These are phyloP conservation scores for Naematelia aurantialba DNA, from an alignment of 768 basidiomycete genomes.

Conservation along the genomic window DNA sequence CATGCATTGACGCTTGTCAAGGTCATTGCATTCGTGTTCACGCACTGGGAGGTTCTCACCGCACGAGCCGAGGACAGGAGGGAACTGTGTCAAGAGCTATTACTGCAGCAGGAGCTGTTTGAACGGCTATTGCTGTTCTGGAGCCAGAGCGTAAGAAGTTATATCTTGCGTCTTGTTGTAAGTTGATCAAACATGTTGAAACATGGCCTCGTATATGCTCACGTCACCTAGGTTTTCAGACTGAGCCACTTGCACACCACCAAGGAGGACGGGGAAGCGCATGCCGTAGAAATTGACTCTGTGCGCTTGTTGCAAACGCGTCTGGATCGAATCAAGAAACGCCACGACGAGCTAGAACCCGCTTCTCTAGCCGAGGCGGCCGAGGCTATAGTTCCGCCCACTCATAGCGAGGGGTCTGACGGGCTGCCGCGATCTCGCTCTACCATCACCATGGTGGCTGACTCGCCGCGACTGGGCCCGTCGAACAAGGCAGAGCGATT, in stretches of 20 bases:
- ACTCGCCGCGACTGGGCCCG: conserved; percentile 23
- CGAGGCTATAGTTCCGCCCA: conserved; percentile 11
- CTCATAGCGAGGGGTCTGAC: conserved; percentile 14
- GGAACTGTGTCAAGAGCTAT: conserved; percentile 49
- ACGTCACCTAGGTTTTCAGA: conserved; percentile 46
- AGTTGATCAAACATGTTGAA: conserved; percentile 19
- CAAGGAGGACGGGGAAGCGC: conserved; percentile 32
- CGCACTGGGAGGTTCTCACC: conserved; percentile 52
- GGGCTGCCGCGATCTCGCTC: conserved; percentile 36
- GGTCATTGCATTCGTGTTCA: conserved; percentile 52
- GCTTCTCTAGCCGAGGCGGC: conserved; percentile 4
- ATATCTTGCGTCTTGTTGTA: conserved; percentile 51
- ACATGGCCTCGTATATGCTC: conserved; percentile 4
- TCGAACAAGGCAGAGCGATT: conserved; percentile 42
- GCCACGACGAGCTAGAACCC: conserved; percentile 54
- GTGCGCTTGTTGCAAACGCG: conserved; percentile 51
- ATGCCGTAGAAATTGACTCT: conserved; percentile 47
- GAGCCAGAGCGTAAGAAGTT: conserved; percentile 48
- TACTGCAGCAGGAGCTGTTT: conserved; percentile 52
- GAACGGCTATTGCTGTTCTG: conserved; percentile 52
- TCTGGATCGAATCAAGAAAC: conserved; percentile 51
- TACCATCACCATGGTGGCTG: conserved; percentile 49
- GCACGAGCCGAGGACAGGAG: conserved; percentile 46
- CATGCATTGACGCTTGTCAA: conserved; percentile 53
- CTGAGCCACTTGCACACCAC: conserved; percentile 50